Percentiles rank a stretch among this genome's conserved stretches.
phyloP scores from a whole-genome alignment of 768 basidiomycete species.

The Mrakia gelida region DNA sequence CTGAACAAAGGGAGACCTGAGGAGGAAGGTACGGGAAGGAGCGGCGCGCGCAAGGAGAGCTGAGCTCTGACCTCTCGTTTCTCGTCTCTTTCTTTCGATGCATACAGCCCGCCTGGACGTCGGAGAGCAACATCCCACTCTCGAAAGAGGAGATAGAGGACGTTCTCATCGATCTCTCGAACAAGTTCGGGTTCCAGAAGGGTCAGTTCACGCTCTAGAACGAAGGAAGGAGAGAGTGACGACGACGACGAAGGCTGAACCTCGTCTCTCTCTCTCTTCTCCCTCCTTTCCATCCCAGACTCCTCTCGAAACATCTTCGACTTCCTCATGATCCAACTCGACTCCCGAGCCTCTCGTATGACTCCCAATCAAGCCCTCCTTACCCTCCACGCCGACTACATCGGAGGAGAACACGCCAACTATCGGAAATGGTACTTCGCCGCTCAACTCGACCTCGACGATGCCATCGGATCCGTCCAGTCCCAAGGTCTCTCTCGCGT shows the following conservation, averaged over 20 bases:
- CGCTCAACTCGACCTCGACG: conserved; percentile 95
- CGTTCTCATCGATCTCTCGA: conserved; percentile 90
- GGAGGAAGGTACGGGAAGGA: not conserved
- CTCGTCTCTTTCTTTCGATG: not conserved
- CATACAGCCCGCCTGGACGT: conserved; percentile 76
- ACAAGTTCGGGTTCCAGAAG: conserved; percentile 99
- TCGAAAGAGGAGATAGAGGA: conserved; percentile 99
- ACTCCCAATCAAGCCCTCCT: conserved; percentile 89
- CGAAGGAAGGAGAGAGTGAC: not conserved
- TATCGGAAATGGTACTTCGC: conserved; percentile 99
- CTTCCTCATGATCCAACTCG: conserved; percentile 94
- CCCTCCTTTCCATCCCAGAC: conserved; percentile 33
- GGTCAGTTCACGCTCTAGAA: conserved; percentile 50
- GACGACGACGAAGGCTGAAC: not conserved
- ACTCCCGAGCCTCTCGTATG: conserved; percentile 95
- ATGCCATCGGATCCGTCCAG: conserved; percentile 85
- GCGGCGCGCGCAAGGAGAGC: not conserved
- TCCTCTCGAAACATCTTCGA: conserved; percentile 63
- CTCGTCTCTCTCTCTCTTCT: not conserved
- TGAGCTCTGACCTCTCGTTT: conserved; percentile 7
- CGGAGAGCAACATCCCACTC: conserved; percentile 86
- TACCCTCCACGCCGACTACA: conserved; percentile 96
- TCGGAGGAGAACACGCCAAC: conserved; percentile 96
- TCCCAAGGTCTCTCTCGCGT: conserved; percentile 84
- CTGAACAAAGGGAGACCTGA: not conserved